Evolutionary conservation across 164 flowering plant genomes (phyloP), one percentile per base, ranked within the genome.

Genomic region (Magnolia sinica): DNA sequence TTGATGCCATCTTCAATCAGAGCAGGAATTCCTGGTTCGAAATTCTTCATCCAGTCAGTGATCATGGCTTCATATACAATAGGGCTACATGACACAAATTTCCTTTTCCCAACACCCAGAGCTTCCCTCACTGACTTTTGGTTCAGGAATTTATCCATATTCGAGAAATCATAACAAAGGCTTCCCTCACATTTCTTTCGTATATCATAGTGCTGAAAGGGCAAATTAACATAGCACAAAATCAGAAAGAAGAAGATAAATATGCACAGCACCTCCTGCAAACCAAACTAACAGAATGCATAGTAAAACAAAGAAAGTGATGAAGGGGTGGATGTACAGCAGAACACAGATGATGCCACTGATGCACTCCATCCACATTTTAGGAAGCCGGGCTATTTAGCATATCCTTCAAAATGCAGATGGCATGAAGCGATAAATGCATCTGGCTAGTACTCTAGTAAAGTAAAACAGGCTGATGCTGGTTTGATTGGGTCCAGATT

Each of bases 111-210:
- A 74, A 92, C 97, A 9, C 90, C 97, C 64, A 92, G 88, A 70
- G 92, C 87, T 23, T 82, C 85, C 72, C 85, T 87, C 18, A 89
- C 93, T 24, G 94, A 78, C 72, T 85, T 80, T 80, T 82, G 76
- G 82, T 86, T 85, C 79, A 92, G 74, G 67, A 89, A 88, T 24
- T 83, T 86, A 81, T 90, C 97, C 94, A 90, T 83, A 84, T 86
- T 83, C 71, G 97, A 92, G 86, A 92, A 92, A 77, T 92, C 94
- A 79, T 92, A 92, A 88, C 97, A 92, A 3, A 92, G 86, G 70
- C 79, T 80, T 61, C 97, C 97, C 76, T 79, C 89, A 76, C 97
- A 92, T 69, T 87, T 78, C 87, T 89, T 92, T 74, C 97, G 79
- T 75, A 92, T 82, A 81, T 92, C 97, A 82, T 92, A 92, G 82